phyloP scores from a whole-genome alignment of 2,329 filamentous ascomycete species.

The Tolypocladium endophyticum region DNA sequence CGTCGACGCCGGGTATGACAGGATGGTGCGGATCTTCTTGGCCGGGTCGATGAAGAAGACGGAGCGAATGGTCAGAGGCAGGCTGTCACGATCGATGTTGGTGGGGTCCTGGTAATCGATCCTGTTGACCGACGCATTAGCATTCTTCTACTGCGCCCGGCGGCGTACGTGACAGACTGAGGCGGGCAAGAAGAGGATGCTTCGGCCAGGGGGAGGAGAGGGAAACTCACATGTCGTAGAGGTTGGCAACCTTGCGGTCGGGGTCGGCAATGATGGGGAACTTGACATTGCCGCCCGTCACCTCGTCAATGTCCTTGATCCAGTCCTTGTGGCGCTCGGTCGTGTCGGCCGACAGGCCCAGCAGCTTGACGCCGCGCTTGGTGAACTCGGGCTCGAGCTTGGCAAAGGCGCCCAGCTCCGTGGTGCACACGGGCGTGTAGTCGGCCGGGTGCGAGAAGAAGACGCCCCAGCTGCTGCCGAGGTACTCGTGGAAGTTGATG shows the following conservation, averaged over 20 bases:
- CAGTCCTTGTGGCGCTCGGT: slow-evolving; percentile 74
- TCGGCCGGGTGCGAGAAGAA: slow-evolving; percentile 82
- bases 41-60: slow-evolving; percentile 91
- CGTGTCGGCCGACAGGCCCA: slow-evolving; percentile 81
- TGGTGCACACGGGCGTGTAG: slow-evolving; percentile 93
- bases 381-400: slow-evolving; percentile 82
- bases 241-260: slow-evolving; percentile 61
- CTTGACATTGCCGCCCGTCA: slow-evolving; percentile 55
- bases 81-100: slow-evolving; percentile 72
- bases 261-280: slow-evolving; percentile 81
- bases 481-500: slow-evolving; percentile 76
- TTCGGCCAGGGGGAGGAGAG: background rate
- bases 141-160: background rate
- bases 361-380: slow-evolving; percentile 81
- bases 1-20: slow-evolving; percentile 85
- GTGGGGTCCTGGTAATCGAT: slow-evolving; percentile 72
- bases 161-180: too few relatives aligned
- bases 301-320: slow-evolving; percentile 83
- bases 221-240: slow-evolving; percentile 62
- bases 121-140: slow-evolving; percentile 24
- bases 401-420: slow-evolving; percentile 86
- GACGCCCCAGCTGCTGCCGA: slow-evolving; percentile 69
- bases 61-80: slow-evolving; percentile 87
- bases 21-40: slow-evolving; percentile 87
- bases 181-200: background rate